phyloP scores from a whole-genome alignment of 1,284 basidiomycete genomes.

The Volvariella volvacea region DNA sequence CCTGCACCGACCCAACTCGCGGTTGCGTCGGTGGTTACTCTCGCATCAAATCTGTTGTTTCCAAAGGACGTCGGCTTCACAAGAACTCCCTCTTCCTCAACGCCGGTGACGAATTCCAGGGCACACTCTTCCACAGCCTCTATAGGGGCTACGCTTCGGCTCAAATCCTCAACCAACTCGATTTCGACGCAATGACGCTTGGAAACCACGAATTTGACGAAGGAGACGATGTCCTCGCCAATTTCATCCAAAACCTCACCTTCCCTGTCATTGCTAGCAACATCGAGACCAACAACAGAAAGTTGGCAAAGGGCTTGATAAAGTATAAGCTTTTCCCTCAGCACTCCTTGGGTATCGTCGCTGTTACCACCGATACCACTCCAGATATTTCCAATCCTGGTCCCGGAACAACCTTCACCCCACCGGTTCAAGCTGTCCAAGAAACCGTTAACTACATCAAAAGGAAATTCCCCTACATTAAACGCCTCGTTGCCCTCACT shows the following conservation, averaged over 20 bases:
- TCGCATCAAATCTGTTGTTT: constrained; percentile 29
- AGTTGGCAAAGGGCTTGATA: constrained; percentile 22
- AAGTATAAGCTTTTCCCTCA: constrained; percentile 31
- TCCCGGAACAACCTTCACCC: constrained; percentile 26
- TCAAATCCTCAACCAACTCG: constrained; percentile 30
- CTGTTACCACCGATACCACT: constrained; percentile 29
- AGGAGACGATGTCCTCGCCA: constrained; percentile 28
- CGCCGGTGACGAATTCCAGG: constrained; percentile 38
- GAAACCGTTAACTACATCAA: constrained; percentile 28
- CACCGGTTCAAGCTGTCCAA: constrained; percentile 27
- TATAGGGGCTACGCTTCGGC: constrained; percentile 34
- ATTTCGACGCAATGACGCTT: constrained; percentile 32
- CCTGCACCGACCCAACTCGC: constrained; percentile 24
- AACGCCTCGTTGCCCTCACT: constrained; percentile 32
- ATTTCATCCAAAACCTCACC: constrained; percentile 29
- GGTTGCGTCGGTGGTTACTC: constrained; percentile 36
- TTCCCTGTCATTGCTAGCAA: constrained; percentile 36
- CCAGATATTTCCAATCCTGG: constrained; percentile 25
- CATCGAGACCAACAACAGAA: constrained; percentile 26
- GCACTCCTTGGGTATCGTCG: constrained; percentile 32
- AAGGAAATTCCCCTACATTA: constrained; percentile 19
- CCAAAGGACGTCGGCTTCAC: constrained; percentile 19
- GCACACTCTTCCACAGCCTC: constrained; percentile 29
- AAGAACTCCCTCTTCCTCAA: constrained; percentile 32
- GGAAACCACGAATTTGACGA: constrained; percentile 36